Evolutionary conservation across 2,329 filamentous ascomycete genomes (phyloP).

Genomic region (Venturiaceae sp.): DNA sequence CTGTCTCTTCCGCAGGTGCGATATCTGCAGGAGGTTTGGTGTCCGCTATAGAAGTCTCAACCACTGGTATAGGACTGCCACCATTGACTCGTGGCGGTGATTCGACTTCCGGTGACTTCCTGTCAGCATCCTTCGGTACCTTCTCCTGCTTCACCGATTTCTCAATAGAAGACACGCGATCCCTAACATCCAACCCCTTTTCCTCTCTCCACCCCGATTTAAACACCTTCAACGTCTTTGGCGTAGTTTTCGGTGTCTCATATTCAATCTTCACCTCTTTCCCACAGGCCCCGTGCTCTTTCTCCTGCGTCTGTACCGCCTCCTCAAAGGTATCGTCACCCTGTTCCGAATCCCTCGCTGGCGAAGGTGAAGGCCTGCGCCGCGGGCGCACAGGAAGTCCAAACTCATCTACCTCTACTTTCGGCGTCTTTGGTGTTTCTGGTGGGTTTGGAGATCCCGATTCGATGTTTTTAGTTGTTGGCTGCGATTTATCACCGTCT

Average conservation of each 20-base stretch:
- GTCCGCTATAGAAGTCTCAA: background rate
- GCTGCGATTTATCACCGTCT: slow-evolving; percentile 8
- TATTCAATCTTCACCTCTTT: background rate
- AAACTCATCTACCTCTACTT: slow-evolving; percentile 24
- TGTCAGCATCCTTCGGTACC: background rate
- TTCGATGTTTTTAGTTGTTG: slow-evolving; percentile 22
- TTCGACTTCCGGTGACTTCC: background rate
- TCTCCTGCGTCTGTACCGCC: slow-evolving; percentile 11
- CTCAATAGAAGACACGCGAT: background rate
- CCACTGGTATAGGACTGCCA: background rate
- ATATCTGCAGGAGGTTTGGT: background rate
- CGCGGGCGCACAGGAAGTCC: slow-evolving; percentile 20
- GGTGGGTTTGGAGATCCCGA: background rate
- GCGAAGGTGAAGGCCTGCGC: background rate
- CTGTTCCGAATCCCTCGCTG: slow-evolving; percentile 3
- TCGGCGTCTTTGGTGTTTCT: slow-evolving; percentile 8
- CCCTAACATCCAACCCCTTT: background rate
- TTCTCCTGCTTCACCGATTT: background rate
- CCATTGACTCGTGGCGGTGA: background rate
- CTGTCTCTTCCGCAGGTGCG: background rate
- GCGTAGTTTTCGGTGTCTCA: background rate
- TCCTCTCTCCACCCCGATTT: background rate
- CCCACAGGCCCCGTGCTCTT: background rate
- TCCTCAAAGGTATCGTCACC: slow-evolving; percentile 12
- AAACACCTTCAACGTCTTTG: background rate